Evolutionary conservation across 768 basidiomycete species (phyloP).

Genomic region (Lactarius psammicola): DNA sequence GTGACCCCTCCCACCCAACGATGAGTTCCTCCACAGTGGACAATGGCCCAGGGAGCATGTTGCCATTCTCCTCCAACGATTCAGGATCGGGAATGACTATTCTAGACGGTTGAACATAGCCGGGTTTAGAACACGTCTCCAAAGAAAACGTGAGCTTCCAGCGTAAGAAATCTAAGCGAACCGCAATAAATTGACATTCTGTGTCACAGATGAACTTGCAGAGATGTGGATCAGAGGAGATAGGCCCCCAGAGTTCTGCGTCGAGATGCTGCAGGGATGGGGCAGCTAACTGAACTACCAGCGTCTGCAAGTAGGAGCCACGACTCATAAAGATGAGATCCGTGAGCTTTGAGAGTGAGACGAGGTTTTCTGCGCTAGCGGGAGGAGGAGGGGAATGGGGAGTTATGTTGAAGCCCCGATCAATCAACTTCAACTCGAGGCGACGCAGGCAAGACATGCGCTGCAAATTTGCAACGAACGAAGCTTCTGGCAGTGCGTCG

Average conservation of each 20-base stretch:
- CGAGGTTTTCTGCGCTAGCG: no score
- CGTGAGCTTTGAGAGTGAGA: background rate
- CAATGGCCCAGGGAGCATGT: background rate
- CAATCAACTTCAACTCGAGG: background rate
- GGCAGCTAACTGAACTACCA: background rate
- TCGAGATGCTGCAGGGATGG: conserved; percentile 2
- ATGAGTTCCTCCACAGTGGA: background rate
- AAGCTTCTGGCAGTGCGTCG: background rate
- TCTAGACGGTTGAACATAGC: background rate
- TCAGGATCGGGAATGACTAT: background rate
- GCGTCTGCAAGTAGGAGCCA: background rate
- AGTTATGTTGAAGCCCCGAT: no score
- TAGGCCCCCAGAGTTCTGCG: background rate
- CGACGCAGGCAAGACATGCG: conserved; percentile 2
- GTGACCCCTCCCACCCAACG: background rate
- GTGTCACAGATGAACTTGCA: background rate
- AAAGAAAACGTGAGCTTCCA: background rate
- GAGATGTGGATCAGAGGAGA: background rate
- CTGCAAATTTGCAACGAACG: background rate
- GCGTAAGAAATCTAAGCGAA: background rate
- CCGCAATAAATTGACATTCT: background rate
- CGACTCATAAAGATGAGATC: background rate
- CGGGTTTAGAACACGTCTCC: background rate
- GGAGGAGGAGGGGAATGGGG: no score
- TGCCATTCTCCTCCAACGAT: background rate